Evolutionary conservation across 208 protist species (phyloP), one percentile per base, ranked within the genome.

Genomic region (Spironucleus salmonicida): DNA sequence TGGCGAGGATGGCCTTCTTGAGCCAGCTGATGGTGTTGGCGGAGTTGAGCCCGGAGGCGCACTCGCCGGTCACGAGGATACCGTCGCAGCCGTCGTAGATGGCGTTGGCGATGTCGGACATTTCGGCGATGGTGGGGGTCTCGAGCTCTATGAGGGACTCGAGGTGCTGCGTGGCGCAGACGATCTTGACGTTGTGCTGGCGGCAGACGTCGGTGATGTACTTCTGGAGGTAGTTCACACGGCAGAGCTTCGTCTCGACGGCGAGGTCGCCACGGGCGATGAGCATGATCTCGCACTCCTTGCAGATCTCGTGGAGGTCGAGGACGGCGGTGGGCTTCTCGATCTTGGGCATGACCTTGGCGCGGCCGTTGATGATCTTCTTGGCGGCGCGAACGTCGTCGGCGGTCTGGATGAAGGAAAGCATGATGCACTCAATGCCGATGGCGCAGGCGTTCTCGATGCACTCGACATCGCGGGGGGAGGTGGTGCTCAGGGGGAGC

Each of bases 251-350:
- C 4, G 45, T 19, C 19, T 53, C 45, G 45, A 53, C 45, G 19
- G 11, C 79, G 26, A 83, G 76, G 53, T 84, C 82, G 9, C 82
- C 82, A 29, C 82, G 57, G 23, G 82, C 82, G 29, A 84, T 80
- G 79, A 84, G 82, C 30, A 79, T 61, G 1, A 59, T 78, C 53
- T 83, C 80, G 9, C 71, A 68, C 23, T 58, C 58, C 38, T 57
- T 68, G 27, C 81, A n/a, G 59, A 84, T 79, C 4, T 61, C 77
- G 23, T 64, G 53, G 27, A 84, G 78, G 39, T 74, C 58, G 57
- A 66, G 1, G 27, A 84, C 74, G 32, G 79, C 79, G 1, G 69
- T 41, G 4, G 82, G 82, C 68, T 82, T 84, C 53, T 84, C 82
- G 66, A 84, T 82, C 74, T 84, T 84, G 40, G 79, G 35, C 62